Evolutionary conservation across 176 grass and related monocot genomes (phyloP), one percentile per base, ranked within the genome.

Genomic region (Chrysopogon serrulatus): DNA sequence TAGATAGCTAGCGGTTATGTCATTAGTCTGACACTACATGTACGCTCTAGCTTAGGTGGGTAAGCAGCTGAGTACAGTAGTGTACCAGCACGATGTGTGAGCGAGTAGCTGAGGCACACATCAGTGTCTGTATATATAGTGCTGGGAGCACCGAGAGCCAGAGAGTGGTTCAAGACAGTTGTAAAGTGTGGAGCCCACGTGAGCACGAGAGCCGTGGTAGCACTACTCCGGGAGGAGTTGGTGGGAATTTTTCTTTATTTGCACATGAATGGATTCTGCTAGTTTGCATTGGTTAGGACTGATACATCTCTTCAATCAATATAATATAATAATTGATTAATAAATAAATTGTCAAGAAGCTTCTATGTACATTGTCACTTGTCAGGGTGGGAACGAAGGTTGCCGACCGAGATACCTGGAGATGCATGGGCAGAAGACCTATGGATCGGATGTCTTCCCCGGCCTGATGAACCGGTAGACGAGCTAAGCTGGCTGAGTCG

Each of bases 211-310:
- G n/a, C n/a, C n/a, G 34, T 35, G 3, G 34, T 35, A 35, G 4
- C 34, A 35, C 34, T 35, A 4, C 34, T 35, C 28, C 27, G 42
- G 35, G 14, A 17, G 73, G 17, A 19, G 77, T 73, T 80, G 84
- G 77, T 86, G 57, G 40, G 77, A 80, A 86, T 11, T 61, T 61
- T 61, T 61, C 26, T 28, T 61, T 28, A 28, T 24, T 57, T 57
- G 53, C 53, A 5, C 4, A 14, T 28, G 57, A 61, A 61, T 61
- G 57, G 28, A 61, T 28, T 28, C 24, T 61, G 57, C 57, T 28
- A 28, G 57, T 27, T 61, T 3, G 28, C 14, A n/a, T n/a, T n/a
- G n/a, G n/a, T n/a, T n/a, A n/a, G n/a, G n/a, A n/a, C n/a, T 3
- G 5, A n/a, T 28, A 61, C 11, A 13, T 61, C 27, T 28, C 14